Evolutionary conservation across 2,329 filamentous ascomycete species (phyloP).

Genomic region (Botrytis aclada): DNA sequence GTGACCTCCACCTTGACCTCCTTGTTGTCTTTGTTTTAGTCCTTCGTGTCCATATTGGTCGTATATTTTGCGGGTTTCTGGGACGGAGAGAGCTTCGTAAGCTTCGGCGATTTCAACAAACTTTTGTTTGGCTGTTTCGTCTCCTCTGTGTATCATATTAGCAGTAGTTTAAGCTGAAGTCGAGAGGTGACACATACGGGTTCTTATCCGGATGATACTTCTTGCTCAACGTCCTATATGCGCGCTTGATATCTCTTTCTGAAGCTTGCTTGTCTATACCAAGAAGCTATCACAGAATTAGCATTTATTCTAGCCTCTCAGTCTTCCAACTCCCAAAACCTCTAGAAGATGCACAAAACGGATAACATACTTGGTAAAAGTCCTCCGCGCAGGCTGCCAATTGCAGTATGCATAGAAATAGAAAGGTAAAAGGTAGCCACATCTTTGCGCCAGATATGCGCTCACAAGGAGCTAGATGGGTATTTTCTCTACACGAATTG

Average conservation of each 20-base stretch:
- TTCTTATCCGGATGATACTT: slow-evolving; percentile 99
- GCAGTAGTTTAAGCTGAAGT: not conserved
- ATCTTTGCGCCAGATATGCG: slow-evolving; percentile 39
- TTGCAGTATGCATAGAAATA: slow-evolving; percentile 54
- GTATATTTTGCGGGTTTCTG: slow-evolving; percentile 82
- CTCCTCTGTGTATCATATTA: slow-evolving; percentile 53
- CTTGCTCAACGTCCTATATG: slow-evolving; percentile 88
- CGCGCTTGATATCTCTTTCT: slow-evolving; percentile 87
- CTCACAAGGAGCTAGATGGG: slow-evolving; percentile 20
- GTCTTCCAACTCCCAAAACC: not conserved
- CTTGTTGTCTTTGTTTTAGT: slow-evolving; percentile 75
- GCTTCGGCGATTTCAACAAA: slow-evolving; percentile 94
- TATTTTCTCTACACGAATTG: slow-evolving; percentile 12
- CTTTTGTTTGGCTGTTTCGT: slow-evolving; percentile 77
- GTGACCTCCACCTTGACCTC: slow-evolving; percentile 58
- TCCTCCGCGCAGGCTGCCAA: slow-evolving; percentile 62
- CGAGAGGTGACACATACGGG: slow-evolving; percentile 58
- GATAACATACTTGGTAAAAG: slow-evolving; percentile 67
- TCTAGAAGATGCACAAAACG: not conserved
- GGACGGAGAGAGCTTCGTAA: slow-evolving; percentile 84
- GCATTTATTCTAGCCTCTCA: not conserved
- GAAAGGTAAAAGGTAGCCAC: slow-evolving; percentile 52
- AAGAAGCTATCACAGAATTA: slow-evolving; percentile 57
- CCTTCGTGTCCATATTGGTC: slow-evolving; percentile 93
- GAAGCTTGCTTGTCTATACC: slow-evolving; percentile 75